A percentile compares a stretch with the other conserved stretches of the same genome.
These are phyloP conservation scores for Mycena galericulata DNA, from an alignment of 768 basidiomycete genomes.

Conservation along the genomic window DNA sequence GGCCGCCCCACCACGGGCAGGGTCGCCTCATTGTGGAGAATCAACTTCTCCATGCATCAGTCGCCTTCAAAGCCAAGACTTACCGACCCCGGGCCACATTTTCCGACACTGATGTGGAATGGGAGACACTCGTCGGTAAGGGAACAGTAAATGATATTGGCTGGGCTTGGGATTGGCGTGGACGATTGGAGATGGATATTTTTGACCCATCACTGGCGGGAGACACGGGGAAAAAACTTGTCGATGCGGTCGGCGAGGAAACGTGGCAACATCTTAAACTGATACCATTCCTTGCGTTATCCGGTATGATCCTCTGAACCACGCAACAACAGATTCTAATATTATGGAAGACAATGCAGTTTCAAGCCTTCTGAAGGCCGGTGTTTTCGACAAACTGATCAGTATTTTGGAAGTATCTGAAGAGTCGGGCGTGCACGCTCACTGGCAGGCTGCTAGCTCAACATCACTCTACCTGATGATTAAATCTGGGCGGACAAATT, in stretches of 20 bases:
- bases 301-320: too few species aligned
- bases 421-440: background rate
- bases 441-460: background rate
- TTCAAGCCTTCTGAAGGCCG: too few species aligned
- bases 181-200: conserved; percentile 1
- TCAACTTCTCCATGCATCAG: background rate
- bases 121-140: background rate
- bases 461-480: conserved; percentile 5
- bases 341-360: too few species aligned
- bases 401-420: background rate
- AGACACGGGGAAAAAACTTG: background rate
- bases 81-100: too few species aligned
- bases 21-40: too few species aligned
- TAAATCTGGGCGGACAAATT: background rate
- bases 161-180: conserved; percentile 3
- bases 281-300: conserved; percentile 10
- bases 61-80: background rate
- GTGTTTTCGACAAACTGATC: background rate
- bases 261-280: background rate
- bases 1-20: too few species aligned
- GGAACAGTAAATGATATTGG: background rate
- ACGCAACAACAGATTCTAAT: too few species aligned
- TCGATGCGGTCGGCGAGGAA: background rate
- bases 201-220: conserved; percentile 4
- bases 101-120: background rate